Evolutionary conservation across 768 basidiomycete species (phyloP).

Genomic region (Agaricus bisporus): DNA sequence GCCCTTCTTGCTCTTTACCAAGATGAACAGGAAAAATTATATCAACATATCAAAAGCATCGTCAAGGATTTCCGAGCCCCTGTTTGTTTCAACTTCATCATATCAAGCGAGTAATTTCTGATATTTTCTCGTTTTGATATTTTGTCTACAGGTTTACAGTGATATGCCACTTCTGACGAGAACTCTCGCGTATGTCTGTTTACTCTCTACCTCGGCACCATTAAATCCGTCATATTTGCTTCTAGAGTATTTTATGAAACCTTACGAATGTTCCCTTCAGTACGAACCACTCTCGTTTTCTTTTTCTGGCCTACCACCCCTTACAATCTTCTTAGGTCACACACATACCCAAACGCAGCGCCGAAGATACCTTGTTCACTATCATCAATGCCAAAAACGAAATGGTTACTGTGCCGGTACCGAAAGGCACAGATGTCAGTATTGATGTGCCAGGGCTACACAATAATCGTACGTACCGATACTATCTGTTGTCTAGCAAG

Average conservation of each 20-base stretch:
- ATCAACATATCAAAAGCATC: slow-evolving; percentile 25
- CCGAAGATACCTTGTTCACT: slow-evolving; percentile 39
- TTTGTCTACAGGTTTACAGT: slow-evolving; percentile 19
- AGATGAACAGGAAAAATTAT: slow-evolving; percentile 39
- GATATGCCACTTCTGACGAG: slow-evolving; percentile 24
- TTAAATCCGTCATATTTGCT: not conserved
- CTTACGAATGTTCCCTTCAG: slow-evolving; percentile 33
- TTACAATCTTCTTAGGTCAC: slow-evolving; percentile 23
- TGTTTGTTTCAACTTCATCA: not conserved
- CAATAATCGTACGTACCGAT: slow-evolving; percentile 38
- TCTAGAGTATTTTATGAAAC: slow-evolving; percentile 37
- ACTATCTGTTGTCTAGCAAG: slow-evolving; percentile 11
- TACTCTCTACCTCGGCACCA: not conserved
- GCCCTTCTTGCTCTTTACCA: slow-evolving; percentile 37
- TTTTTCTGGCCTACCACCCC: too few species aligned
- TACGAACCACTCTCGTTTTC: slow-evolving; percentile 12
- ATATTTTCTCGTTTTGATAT: too few species aligned
- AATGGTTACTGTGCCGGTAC: slow-evolving; percentile 31
- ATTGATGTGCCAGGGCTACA: slow-evolving; percentile 37
- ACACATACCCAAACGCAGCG: slow-evolving; percentile 36
- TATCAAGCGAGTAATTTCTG: too few species aligned
- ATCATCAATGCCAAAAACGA: slow-evolving; percentile 30
- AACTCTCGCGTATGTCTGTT: slow-evolving; percentile 23
- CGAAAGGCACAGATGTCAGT: slow-evolving; percentile 30
- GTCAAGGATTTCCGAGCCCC: slow-evolving; percentile 17